A percentile compares a stretch with the other conserved stretches of the same genome.
Evolutionary conservation across 2,329 filamentous ascomycete genomes (phyloP).

Genomic region (Cyphellophora attinorum): DNA sequence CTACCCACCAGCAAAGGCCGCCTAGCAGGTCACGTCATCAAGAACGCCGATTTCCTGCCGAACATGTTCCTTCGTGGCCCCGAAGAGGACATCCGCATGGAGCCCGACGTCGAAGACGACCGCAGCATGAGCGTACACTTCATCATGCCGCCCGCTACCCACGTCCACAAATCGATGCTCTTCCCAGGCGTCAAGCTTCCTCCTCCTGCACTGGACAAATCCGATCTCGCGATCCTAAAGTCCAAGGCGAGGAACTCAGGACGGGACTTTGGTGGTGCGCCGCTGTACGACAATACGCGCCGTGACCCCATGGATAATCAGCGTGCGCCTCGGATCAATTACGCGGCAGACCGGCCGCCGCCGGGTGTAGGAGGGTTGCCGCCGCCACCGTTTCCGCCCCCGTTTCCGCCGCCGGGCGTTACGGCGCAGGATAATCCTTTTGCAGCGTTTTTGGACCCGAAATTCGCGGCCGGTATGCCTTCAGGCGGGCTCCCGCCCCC

Average conservation of each 20-base stretch:
- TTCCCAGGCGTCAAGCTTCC: slow-evolving; percentile 72
- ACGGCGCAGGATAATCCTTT: slow-evolving; percentile 30
- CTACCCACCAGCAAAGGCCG: slow-evolving; percentile 67
- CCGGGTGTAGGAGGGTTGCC: slow-evolving; percentile 8
- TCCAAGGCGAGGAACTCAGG: slow-evolving; percentile 56
- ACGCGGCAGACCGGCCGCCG: slow-evolving; percentile 28
- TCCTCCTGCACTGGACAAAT: slow-evolving; percentile 59
- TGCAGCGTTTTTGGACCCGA: slow-evolving; percentile 37
- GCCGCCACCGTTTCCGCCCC: slow-evolving; percentile 18
- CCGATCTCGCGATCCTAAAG: slow-evolving; percentile 65
- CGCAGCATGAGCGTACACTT: slow-evolving; percentile 82
- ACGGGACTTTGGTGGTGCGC: slow-evolving; percentile 61
- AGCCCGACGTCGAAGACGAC: slow-evolving; percentile 67
- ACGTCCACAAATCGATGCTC: slow-evolving; percentile 87
- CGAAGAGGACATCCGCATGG: slow-evolving; percentile 60
- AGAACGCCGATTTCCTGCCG: slow-evolving; percentile 74
- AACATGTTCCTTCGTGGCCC: slow-evolving; percentile 74
- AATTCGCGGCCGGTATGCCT: slow-evolving; percentile 27
- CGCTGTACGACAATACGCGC: slow-evolving; percentile 40
- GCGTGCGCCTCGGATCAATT: slow-evolving; percentile 41
- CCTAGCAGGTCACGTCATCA: slow-evolving; percentile 69
- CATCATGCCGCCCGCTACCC: slow-evolving; percentile 62
- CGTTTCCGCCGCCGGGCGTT: slow-evolving; percentile 5
- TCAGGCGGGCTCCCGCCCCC: slow-evolving; percentile 25
- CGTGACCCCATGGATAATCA: slow-evolving; percentile 18